A percentile compares a stretch with the other conserved stretches of the same genome.
Conservation (phyloP, 192 early-diverging fungal species). For the Cetraspora pellucida region DNA sequence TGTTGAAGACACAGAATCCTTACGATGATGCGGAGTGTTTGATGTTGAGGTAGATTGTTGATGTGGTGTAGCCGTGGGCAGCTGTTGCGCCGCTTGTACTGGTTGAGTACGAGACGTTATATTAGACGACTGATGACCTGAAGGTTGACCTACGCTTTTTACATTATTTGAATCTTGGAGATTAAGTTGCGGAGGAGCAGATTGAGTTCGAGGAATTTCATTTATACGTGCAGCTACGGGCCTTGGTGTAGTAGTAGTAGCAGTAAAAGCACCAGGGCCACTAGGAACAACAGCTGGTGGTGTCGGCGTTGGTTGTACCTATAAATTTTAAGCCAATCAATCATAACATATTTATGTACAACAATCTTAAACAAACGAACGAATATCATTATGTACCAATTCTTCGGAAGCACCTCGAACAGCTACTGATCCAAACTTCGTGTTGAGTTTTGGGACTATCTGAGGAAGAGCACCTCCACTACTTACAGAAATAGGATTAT, state of each 20-base stretch:
- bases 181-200: constrained; percentile 12
- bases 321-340: background rate
- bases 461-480: constrained; percentile 14
- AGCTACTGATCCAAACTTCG: constrained; percentile 15
- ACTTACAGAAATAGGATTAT: background rate
- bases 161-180: constrained; percentile 20
- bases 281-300: background rate
- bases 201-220: constrained; percentile 28
- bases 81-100: constrained; percentile 8
- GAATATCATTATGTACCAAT: background rate
- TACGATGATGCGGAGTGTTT: constrained; percentile 21
- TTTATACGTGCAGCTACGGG: background rate
- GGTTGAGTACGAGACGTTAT: constrained; percentile 9
- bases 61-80: background rate
- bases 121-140: background rate
- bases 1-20: constrained; percentile 31
- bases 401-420: constrained; percentile 6
- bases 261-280: background rate
- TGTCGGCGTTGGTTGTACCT: constrained; percentile 1
- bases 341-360: background rate
- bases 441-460: background rate
- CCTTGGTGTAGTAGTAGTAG: background rate
- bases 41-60: constrained; percentile 9
- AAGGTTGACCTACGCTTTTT: background rate
- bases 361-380: background rate